phyloP scores from a whole-genome alignment of 139 green algal genomes.

The Nannochloris sp. region DNA sequence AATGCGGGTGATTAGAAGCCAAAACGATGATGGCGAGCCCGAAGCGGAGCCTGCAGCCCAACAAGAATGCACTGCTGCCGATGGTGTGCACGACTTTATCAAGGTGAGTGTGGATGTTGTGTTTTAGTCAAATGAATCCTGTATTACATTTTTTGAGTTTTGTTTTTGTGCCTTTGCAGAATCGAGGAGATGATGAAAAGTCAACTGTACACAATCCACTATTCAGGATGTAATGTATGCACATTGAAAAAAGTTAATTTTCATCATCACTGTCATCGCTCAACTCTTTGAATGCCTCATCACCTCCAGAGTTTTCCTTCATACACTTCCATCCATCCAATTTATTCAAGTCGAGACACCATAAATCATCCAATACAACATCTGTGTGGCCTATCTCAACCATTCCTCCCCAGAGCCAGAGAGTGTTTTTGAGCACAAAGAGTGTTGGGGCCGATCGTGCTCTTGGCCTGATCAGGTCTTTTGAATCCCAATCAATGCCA shows the following conservation, averaged over 20 bases:
- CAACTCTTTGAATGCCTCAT: constrained; percentile 56
- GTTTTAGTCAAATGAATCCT: not conserved
- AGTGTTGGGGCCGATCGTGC: constrained; percentile 45
- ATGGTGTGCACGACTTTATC: constrained; percentile 7
- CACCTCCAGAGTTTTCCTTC: constrained; percentile 58
- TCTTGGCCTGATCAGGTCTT: constrained; percentile 66
- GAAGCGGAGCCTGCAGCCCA: not conserved
- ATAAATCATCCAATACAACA: constrained; percentile 91
- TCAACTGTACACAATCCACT: constrained; percentile 8
- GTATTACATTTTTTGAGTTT: not conserved
- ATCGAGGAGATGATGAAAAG: not conserved
- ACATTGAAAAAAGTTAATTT: not conserved
- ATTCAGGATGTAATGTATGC: constrained; percentile 1
- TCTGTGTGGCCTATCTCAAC: constrained; percentile 68
- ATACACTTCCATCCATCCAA: constrained; percentile 68
- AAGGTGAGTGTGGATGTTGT: not conserved
- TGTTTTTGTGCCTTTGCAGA: not conserved
- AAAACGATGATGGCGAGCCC: not conserved
- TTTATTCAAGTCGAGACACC: constrained; percentile 77
- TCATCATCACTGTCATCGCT: constrained; percentile 14
- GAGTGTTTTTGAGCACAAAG: constrained; percentile 60
- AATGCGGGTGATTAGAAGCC: not conserved
- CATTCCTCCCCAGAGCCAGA: constrained; percentile 86
- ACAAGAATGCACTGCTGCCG: not conserved
- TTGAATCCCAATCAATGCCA: constrained; percentile 59